Percentiles rank a stretch among this genome's conserved stretches.
These are phyloP conservation scores for Geotrichum fermentans DNA, from an alignment of 1,139 yeast species.

Conservation along the genomic window DNA sequence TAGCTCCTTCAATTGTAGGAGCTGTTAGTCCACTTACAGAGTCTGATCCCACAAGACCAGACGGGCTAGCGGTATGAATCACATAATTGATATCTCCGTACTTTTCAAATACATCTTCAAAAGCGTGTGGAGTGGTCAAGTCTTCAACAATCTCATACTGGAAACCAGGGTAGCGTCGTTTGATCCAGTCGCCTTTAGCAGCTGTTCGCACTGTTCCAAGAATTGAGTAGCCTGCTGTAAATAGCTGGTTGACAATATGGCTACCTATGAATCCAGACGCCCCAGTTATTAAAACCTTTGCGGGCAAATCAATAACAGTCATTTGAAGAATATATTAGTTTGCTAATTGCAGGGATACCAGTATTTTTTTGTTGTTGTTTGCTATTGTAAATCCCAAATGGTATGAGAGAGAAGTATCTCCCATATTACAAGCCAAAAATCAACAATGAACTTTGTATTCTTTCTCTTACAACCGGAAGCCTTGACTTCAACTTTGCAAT, in stretches of 20 bases:
- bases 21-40: conserved; percentile 34
- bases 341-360: too few relatives aligned
- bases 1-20: conserved; percentile 52
- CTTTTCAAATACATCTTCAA: conserved; percentile 36
- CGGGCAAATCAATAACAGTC: too few relatives aligned
- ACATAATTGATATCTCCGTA: conserved; percentile 40
- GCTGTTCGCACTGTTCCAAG: conserved; percentile 56
- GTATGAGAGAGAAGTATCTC: too few relatives aligned
- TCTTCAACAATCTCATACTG: conserved; percentile 44
- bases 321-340: too few relatives aligned
- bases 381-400: too few relatives aligned
- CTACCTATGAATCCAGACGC: conserved; percentile 52
- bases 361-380: too few relatives aligned
- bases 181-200: conserved; percentile 46
- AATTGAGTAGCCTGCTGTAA: conserved; percentile 45
- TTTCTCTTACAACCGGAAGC: too few relatives aligned
- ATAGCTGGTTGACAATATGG: conserved; percentile 40
- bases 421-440: too few relatives aligned
- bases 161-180: conserved; percentile 30
- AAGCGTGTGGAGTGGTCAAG: conserved; percentile 36
- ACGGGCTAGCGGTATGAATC: conserved; percentile 46
- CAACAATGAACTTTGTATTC: too few relatives aligned
- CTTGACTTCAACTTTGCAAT: too few relatives aligned
- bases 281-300: conserved; percentile 45
- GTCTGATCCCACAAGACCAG: conserved; percentile 31